These are phyloP conservation scores for Penicillium corylophilum DNA, from an alignment of 2,329 filamentous ascomycete genomes.

Conservation along the genomic window DNA sequence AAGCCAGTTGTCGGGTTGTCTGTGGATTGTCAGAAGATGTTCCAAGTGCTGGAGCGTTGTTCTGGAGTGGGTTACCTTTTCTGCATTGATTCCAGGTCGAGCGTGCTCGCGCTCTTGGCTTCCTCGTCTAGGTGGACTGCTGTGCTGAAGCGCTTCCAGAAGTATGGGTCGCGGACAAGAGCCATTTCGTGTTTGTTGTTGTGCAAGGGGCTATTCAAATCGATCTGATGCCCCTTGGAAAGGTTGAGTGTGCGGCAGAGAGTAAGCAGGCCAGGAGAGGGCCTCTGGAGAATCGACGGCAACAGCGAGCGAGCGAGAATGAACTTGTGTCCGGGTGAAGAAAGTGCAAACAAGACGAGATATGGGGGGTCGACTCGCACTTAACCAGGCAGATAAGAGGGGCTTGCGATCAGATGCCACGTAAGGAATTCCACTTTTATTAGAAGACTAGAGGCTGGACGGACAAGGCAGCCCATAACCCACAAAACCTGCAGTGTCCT, in stretches of 20 bases:
- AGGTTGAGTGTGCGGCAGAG: background rate
- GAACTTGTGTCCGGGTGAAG: background rate
- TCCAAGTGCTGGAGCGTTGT: background rate
- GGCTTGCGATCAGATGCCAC: constrained; percentile 8
- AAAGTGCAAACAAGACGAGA: background rate
- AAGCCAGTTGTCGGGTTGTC: constrained; percentile 52
- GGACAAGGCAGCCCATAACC: constrained; percentile 5
- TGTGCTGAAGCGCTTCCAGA: constrained; percentile 60
- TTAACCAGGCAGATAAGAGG: constrained; percentile 12
- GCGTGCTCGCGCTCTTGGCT: constrained; percentile 21
- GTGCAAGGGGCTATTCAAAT: background rate
- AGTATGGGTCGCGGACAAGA: constrained; percentile 56
- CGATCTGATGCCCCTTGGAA: background rate
- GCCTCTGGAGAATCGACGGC: background rate
- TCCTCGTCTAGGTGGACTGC: constrained; percentile 59
- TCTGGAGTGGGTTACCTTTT: constrained; percentile 2
- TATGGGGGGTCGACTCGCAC: constrained; percentile 6
- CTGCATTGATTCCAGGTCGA: constrained; percentile 1
- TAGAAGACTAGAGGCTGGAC: background rate
- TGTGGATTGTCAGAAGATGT: constrained; percentile 28
- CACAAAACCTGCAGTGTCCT: background rate
- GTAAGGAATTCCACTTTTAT: constrained; percentile 10
- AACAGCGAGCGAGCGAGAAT: background rate
- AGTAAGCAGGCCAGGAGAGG: background rate
- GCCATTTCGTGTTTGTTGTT: constrained; percentile 39